Evolutionary conservation across 768 basidiomycete genomes (phyloP), one percentile per base, ranked within the genome.

Genomic region (Serendipita sp.): DNA sequence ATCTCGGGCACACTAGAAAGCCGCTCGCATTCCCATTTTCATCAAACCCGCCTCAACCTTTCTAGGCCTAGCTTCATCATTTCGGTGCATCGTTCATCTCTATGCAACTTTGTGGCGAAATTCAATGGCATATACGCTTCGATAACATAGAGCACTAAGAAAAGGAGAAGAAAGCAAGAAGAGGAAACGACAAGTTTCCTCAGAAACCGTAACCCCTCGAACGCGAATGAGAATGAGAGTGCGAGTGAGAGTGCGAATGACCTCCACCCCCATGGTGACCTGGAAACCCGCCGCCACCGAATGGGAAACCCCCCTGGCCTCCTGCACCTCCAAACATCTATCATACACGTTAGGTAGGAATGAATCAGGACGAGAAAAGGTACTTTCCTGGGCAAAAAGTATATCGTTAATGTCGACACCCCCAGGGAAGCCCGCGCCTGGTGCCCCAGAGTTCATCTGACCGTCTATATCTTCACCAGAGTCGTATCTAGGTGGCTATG

Each of bases 381-480:
- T 18, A 46, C 45, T 46, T 18, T 13, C 45, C 45, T 46, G 53
- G 16, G 53, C 53, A 32, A 54, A 54, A 28, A 54, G 53, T 30
- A 54, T 54, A 13, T 54, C 53, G 24, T 13, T 16, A 16, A 54
- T 54, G 53, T 54, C 53, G 24, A 54, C 53, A 11, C 53, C 53
- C 32, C 53, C 53, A 15, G 53, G 53, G 63, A 63, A 63, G 11
- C 68, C 68, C 24, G 24, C 24, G 37, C 48, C 63, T 18, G 56
- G 60, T 30, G 63, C 68, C 24, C 54, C 32, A 24, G 47, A 53
- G 38, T 60, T 64, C 67, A 63, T 69, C 47, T 41, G 73, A 24
- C 84, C 86, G 66, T 90, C 88, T 68, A 89, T 88, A 69, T 90
- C 89, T 67, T 89, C 89, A 41, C 89, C 89, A 72, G 83, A 70